Base-by-base conservation (phyloP, 2,329 filamentous ascomycete genomes). In the Camptophora hylomeconis region DNA sequence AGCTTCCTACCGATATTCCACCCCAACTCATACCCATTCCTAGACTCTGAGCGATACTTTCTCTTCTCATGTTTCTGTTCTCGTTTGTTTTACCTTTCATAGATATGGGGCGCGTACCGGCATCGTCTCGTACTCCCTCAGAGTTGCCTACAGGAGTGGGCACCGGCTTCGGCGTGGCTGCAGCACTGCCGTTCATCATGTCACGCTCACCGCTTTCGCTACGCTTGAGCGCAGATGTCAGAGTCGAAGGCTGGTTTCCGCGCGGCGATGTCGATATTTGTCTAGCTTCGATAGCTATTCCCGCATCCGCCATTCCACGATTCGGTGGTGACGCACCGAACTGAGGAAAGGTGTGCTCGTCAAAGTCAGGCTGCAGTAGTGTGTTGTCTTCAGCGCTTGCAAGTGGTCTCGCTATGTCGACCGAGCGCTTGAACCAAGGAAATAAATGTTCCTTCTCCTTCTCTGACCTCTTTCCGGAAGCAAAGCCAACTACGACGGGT, bases 1-100 rank as follows among this genome's bases (percentile, higher is more conserved):
- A 95, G 50, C 87, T 95, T 39, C 87, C 87, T 41, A 95, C 82
- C 6, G 87, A 95, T 36, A 93, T 74, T 41, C 86, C 87, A 50
- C 87, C 87, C 86, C 87, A 98, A 57, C 86, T 94, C 76, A 93
- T 84, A 46, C 87, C 86, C 40, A 75, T 79, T 28, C 69, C 61
- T 36, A 75, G 56, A 49, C 71, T 75, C 42, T 71, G 67, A 20
- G 68, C 67, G 38, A 67, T 58, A 51, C 68, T 72, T 51, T 75
- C 67, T 41, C 71, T 56, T 38, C 70, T 58, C 16, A 26, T 26
- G 3, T 23, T 23, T 20, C 29, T 31, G 57, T 58, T 33, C 62
- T 61, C 37, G 69, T 66, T 40, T 52, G 52, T 38, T 55, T 57
- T 14, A 52, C 57, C 23, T 51, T 58, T 37, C 49, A 72, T 62